Conservation (phyloP, 257 asterid species). For the Haberlea rhodopensis region DNA sequence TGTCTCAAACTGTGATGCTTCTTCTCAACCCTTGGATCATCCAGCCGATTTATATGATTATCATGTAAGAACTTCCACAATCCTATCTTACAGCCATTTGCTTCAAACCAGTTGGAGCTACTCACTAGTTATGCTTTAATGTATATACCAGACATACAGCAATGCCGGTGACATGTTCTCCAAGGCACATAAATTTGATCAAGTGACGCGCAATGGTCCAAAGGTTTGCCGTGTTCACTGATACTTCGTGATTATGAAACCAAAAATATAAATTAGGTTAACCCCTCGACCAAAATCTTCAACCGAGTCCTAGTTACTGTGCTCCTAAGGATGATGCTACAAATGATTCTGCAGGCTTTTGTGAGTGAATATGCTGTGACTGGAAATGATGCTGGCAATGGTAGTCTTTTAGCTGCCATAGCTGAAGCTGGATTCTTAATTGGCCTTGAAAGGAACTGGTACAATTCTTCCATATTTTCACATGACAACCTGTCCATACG, state of each 20-base stretch:
- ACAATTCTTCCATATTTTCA: conserved; percentile 14
- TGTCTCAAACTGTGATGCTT: conserved; percentile 88
- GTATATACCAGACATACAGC: conserved; percentile 61
- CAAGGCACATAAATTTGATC: conserved; percentile 50
- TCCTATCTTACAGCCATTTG: not conserved
- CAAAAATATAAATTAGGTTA: not conserved
- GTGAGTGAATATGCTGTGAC: conserved; percentile 97
- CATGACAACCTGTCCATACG: not conserved
- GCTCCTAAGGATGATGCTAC: conserved; percentile 9
- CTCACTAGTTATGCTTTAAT: conserved; percentile 12
- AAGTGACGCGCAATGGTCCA: conserved; percentile 67
- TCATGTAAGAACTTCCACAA: conserved; percentile 54
- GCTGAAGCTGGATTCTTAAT: conserved; percentile 92
- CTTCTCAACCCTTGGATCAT: conserved; percentile 68
- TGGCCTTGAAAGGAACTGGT: conserved; percentile 89
- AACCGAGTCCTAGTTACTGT: not conserved
- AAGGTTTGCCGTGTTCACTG: conserved; percentile 51
- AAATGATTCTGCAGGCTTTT: conserved; percentile 62
- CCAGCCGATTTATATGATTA: conserved; percentile 90
- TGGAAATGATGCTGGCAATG: conserved; percentile 77
- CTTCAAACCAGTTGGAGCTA: not conserved
- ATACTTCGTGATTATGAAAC: conserved; percentile 1
- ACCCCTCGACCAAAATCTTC: not conserved
- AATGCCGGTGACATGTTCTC: conserved; percentile 55
- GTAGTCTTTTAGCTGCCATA: conserved; percentile 83